Evolutionary conservation across 441 rosid species (phyloP).

Genomic region (Brassica hybrid): DNA sequence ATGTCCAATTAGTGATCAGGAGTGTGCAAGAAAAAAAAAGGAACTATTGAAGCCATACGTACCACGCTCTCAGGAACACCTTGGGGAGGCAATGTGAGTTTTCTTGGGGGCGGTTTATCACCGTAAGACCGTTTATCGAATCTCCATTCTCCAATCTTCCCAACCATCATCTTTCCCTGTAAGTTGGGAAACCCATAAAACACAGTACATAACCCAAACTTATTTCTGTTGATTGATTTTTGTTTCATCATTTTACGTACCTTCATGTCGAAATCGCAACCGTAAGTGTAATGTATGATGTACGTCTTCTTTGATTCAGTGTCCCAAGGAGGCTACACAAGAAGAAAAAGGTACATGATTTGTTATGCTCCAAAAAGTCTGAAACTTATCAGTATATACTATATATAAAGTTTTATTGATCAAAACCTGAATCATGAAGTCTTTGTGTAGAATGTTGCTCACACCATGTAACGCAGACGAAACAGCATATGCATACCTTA

Average conservation of each 20-base stretch:
- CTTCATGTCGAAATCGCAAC: constrained; percentile 92
- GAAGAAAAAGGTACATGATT: not conserved
- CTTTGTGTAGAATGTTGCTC: constrained; percentile 78
- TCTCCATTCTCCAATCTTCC: constrained; percentile 98
- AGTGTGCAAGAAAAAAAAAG: not conserved
- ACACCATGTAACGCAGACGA: constrained; percentile 91
- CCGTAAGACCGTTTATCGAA: constrained; percentile 88
- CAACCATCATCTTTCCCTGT: constrained; percentile 78
- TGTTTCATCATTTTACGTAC: constrained; percentile 42
- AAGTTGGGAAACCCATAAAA: constrained; percentile 7
- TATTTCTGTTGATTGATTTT: not conserved
- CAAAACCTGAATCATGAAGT: constrained; percentile 97
- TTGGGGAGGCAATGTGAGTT: constrained; percentile 85
- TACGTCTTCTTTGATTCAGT: constrained; percentile 69
- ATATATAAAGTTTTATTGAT: not conserved
- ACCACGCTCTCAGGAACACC: constrained; percentile 98
- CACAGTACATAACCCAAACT: not conserved
- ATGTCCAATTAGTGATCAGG: not conserved
- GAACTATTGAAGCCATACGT: constrained; percentile 11
- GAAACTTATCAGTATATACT: not conserved
- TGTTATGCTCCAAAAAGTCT: constrained; percentile 4
- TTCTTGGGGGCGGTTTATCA: constrained; percentile 65
- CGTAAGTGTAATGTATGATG: constrained; percentile 96
- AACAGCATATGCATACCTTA: constrained; percentile 98
- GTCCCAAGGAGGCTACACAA: constrained; percentile 96